Conservation (phyloP, 108 stramenopile genomes). For the Parietichytrium sp. region DNA sequence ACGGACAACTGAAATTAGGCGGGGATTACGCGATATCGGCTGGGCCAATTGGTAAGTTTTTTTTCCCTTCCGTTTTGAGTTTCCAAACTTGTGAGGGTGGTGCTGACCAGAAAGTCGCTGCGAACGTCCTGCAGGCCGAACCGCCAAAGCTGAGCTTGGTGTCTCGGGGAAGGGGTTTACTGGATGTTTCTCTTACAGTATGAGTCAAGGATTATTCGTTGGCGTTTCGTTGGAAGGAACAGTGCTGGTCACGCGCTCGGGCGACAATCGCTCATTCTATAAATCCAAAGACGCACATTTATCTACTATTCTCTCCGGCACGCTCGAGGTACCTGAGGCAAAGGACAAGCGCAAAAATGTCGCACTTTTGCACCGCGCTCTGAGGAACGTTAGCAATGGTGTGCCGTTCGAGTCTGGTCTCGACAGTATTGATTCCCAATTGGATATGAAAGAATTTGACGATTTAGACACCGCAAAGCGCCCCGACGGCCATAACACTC, state of each 20-base stretch:
- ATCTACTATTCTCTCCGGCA: background rate
- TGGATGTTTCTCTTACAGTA: conserved; percentile 72
- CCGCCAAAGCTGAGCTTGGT: conserved; percentile 4
- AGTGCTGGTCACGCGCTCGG: conserved; percentile 71
- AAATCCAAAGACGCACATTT: background rate
- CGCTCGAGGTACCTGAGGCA: background rate
- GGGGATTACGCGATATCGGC: conserved; percentile 34
- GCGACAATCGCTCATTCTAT: conserved; percentile 62
- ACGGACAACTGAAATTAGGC: conserved; percentile 17
- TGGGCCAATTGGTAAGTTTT: too few species aligned
- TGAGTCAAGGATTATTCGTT: conserved; percentile 77
- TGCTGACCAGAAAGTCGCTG: too few species aligned
- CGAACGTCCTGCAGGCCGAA: too few species aligned
- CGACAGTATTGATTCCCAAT: background rate
- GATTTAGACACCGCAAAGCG: background rate
- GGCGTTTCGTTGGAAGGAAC: conserved; percentile 80
- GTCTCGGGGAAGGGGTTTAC: background rate
- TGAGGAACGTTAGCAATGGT: background rate
- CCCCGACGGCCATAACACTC: background rate
- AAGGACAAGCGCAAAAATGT: background rate
- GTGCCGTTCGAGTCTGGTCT: background rate
- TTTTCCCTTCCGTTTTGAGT: too few species aligned
- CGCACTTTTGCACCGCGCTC: background rate
- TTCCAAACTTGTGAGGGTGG: too few species aligned
- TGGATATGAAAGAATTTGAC: background rate